Base-by-base conservation (phyloP, 2,329 filamentous ascomycete genomes). In the Lecanicillium sp. region DNA sequence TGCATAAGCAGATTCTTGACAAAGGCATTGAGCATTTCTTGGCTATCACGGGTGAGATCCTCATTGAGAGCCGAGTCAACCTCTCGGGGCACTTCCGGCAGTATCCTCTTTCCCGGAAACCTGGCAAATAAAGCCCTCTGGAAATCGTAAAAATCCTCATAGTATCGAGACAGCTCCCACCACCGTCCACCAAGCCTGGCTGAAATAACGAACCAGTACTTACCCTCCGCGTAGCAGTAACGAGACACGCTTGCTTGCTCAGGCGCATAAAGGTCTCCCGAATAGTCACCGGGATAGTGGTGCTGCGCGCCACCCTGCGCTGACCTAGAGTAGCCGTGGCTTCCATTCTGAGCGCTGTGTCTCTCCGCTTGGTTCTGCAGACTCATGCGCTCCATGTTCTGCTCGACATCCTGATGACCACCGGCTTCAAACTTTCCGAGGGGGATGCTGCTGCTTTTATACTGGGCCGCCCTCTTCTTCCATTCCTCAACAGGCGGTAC, bases 391-490 rank as follows among this genome's bases (percentile, higher is more conserved):
- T 56, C 41, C 31, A 37, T 41, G 14, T 35, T 30, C 20, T 41
- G 28, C 13, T 36, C 38, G 27, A 41, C 35, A 15, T 40, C 32
- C 14, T 22, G 32, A 11, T 11, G 53, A 15, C 55, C 58, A 40
- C 75, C 70, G 42, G 65, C 70, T 51, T 90, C 86, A 49, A 94
- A 90, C 62, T 90, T 94, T 49, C 92, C 92, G 30, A 98, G 68
- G 1, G 89, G 90, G 56, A 98, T 96, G 63, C 92, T 96, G 59
- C 89, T 95, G 59, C 96, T 95, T 70, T 98, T 98, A 65, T 98
- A 98, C 47, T 95, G 90, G 40, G 90, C 90, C 1, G 92, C 89
- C 87, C 95, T 95, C 65, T 94, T 94, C 70, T 98, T 98, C 92
- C 92, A 98, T 54, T 98, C 92, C 57, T 98, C 92, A 4, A 98